Evolutionary conservation across 2,329 filamentous ascomycete genomes (phyloP).

Genomic region (Chrysosporium keratinophilum): DNA sequence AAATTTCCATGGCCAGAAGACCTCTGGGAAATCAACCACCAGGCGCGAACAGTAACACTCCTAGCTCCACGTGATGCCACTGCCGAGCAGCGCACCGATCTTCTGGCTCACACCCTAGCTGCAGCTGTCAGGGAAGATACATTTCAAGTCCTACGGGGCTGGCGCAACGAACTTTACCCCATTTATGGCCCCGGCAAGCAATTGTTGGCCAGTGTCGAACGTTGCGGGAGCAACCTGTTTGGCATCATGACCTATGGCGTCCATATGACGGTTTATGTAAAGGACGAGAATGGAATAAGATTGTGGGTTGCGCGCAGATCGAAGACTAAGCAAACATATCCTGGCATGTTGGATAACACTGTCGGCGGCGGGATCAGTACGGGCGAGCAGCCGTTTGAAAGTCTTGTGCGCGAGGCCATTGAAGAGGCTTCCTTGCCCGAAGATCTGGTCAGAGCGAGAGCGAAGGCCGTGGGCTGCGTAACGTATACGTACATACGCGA

Average conservation of each 20-base stretch:
- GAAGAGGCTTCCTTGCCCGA: conserved; percentile 80
- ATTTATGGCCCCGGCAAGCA: conserved; percentile 54
- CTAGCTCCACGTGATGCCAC: conserved; percentile 45
- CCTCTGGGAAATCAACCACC: conserved; percentile 50
- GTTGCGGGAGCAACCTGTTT: conserved; percentile 62
- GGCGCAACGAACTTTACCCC: conserved; percentile 72
- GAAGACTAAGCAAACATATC: conserved; percentile 71
- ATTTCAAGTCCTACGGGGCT: conserved; percentile 66
- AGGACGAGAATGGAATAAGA: conserved; percentile 50
- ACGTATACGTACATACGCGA: conserved; percentile 80
- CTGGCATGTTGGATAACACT: conserved; percentile 87
- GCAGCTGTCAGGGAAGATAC: conserved; percentile 60
- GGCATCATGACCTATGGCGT: conserved; percentile 70
- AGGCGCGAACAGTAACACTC: conserved; percentile 53
- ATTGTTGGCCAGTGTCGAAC: conserved; percentile 62
- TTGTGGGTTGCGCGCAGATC: conserved; percentile 79
- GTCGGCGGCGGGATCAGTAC: conserved; percentile 79
- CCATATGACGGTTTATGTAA: conserved; percentile 66
- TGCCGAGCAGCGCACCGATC: conserved; percentile 52
- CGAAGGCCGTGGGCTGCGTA: conserved; percentile 56
- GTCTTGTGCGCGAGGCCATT: conserved; percentile 70
- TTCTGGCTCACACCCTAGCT: conserved; percentile 47
- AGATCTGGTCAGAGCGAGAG: conserved; percentile 52
- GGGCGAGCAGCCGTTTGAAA: conserved; percentile 69
- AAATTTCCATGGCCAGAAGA: conserved; percentile 44